Evolutionary conservation across 2,329 filamentous ascomycete species (phyloP).

Genomic region (Cercospora sp.): DNA sequence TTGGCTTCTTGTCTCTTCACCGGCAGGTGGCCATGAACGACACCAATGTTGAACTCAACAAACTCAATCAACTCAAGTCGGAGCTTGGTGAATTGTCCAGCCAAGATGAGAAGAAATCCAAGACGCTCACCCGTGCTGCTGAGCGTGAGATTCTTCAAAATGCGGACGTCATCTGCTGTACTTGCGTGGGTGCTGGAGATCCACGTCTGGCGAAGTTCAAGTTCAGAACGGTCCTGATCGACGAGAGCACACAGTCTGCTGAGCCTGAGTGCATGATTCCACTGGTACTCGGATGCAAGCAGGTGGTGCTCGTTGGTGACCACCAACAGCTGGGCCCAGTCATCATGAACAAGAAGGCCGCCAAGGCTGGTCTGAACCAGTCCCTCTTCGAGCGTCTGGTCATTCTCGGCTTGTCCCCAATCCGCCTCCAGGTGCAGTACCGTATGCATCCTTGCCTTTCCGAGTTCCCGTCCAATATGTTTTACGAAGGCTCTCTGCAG

Average conservation of each 20-base stretch:
- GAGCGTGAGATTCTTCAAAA: conserved; percentile 94
- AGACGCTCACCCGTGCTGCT: conserved; percentile 87
- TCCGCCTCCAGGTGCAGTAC: conserved; percentile 94
- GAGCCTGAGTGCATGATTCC: conserved; percentile 99
- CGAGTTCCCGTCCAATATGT: conserved; percentile 99
- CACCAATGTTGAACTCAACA: conserved; percentile 88
- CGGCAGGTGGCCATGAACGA: conserved; percentile 97
- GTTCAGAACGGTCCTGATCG: conserved; percentile 95
- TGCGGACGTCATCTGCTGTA: conserved; percentile 98
- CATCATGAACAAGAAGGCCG: conserved; percentile 99
- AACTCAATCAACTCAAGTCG: conserved; percentile 88
- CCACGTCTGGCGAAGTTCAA: conserved; percentile 95
- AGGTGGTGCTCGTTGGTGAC: conserved; percentile 96
- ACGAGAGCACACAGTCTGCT: conserved; percentile 96
- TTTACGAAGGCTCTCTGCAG: conserved; percentile 95
- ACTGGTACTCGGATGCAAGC: conserved; percentile 93
- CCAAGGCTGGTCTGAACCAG: conserved; percentile 95
- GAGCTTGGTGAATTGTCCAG: conserved; percentile 90
- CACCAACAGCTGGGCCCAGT: conserved; percentile 97
- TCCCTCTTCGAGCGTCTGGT: conserved; percentile 97
- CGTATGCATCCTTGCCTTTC: conserved; percentile 98
- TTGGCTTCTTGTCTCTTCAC: conserved; percentile 91
- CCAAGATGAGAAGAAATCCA: conserved; percentile 98
- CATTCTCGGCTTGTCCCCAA: conserved; percentile 84
- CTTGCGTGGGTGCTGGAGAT: conserved; percentile 94